A percentile compares a stretch with the other conserved stretches of the same genome.
phyloP scores from a whole-genome alignment of 805 yeast genomes.

The Zygosaccharomyces pseudorouxii region DNA sequence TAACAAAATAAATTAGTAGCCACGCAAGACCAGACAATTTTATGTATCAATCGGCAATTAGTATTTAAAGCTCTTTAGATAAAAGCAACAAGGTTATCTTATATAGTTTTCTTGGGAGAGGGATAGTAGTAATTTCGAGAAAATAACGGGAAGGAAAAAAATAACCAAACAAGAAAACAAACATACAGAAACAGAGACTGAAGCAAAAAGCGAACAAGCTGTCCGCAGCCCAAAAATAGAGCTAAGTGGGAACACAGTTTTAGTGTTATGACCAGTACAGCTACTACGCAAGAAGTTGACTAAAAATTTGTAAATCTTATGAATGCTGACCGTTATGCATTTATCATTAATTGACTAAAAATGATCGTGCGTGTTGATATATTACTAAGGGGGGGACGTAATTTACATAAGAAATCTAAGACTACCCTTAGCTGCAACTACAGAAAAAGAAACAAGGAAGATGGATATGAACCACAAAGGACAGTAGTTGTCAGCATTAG shows the following conservation, averaged over 20 bases:
- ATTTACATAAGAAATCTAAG: not conserved
- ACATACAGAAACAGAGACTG: not conserved
- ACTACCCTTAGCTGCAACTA: too few species aligned
- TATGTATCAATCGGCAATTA: not conserved
- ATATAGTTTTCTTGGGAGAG: not conserved
- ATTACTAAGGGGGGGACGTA: not conserved
- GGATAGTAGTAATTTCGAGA: not conserved
- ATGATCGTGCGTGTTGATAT: not conserved
- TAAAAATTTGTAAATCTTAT: not conserved
- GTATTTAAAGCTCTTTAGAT: not conserved
- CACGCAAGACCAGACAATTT: too few species aligned
- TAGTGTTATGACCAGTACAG: not conserved
- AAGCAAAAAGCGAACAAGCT: not conserved
- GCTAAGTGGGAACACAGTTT: not conserved
- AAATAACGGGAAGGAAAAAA: not conserved
- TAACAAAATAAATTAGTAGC: too few species aligned
- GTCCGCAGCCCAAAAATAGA: not conserved
- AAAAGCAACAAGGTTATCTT: not conserved
- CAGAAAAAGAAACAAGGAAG: too few species aligned
- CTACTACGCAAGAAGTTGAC: not conserved
- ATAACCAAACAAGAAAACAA: not conserved
- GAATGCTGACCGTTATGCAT: not conserved
- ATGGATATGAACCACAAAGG: too few species aligned
- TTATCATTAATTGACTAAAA: not conserved
- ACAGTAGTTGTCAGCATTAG: too few species aligned